These are phyloP conservation scores for Euphrasia arctica DNA, from an alignment of 305 asterid species.

Conservation along the genomic window DNA sequence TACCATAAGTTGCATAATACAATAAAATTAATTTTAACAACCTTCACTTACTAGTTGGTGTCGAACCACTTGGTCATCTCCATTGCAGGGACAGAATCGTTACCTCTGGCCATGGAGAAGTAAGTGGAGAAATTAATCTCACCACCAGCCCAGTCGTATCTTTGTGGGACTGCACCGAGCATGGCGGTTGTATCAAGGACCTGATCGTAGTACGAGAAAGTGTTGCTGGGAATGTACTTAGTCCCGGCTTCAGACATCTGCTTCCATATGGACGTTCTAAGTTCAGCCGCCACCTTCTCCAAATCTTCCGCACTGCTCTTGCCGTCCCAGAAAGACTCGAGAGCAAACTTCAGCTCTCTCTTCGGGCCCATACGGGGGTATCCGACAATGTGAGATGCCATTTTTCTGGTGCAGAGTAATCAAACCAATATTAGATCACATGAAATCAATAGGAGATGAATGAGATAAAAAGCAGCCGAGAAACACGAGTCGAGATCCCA, in stretches of 20 bases:
- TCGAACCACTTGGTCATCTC: slow-evolving; percentile 98
- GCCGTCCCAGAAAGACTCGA: slow-evolving; percentile 93
- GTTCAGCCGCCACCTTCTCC: slow-evolving; percentile 70
- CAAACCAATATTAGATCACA: slow-evolving; percentile 21
- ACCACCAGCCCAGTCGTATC: slow-evolving; percentile 80
- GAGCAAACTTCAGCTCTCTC: slow-evolving; percentile 89
- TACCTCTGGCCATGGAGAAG: slow-evolving; percentile 94
- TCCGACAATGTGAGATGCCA: slow-evolving; percentile 88
- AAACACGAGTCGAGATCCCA: slow-evolving; percentile 19
- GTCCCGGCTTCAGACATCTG: slow-evolving; percentile 79
- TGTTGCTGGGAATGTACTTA: slow-evolving; percentile 85
- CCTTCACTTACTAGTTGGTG: slow-evolving; percentile 88
- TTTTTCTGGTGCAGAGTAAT: slow-evolving; percentile 40
- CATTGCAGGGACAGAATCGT: slow-evolving; percentile 89
- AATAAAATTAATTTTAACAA: background rate
- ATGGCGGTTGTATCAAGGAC: slow-evolving; percentile 74
- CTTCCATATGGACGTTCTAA: slow-evolving; percentile 83
- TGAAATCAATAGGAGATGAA: background rate
- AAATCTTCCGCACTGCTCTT: slow-evolving; percentile 77
- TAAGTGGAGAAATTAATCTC: slow-evolving; percentile 70
- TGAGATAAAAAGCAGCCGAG: background rate
- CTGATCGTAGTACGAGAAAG: slow-evolving; percentile 79
- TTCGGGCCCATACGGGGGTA: slow-evolving; percentile 93
- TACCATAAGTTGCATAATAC: background rate
- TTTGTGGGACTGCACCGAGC: slow-evolving; percentile 85